Evolutionary conservation across 768 basidiomycete genomes (phyloP).

Genomic region (Lentinula detonsa): DNA sequence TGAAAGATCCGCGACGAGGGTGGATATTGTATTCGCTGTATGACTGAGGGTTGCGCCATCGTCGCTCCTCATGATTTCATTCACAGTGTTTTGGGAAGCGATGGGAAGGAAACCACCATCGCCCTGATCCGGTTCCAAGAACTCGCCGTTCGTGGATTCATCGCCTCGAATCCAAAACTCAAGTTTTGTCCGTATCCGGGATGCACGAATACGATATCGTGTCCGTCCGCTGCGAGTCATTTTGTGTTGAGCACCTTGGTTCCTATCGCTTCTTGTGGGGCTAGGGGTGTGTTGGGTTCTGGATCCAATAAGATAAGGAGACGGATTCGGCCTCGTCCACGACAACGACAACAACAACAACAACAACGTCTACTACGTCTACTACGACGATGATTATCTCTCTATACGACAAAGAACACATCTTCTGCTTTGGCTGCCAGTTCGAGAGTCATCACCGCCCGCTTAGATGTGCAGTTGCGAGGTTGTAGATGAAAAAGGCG

Average conservation of each 20-base stretch:
- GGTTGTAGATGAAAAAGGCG: slow-evolving; percentile 93
- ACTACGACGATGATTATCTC: not conserved
- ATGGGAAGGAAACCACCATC: slow-evolving; percentile 17
- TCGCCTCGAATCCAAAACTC: slow-evolving; percentile 59
- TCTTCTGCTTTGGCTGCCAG: slow-evolving; percentile 93
- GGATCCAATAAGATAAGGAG: no score
- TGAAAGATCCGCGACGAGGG: slow-evolving; percentile 44
- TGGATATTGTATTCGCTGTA: slow-evolving; percentile 68
- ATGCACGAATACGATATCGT: no score
- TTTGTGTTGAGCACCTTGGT: not conserved
- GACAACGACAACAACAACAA: no score
- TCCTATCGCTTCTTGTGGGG: no score
- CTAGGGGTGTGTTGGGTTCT: slow-evolving; percentile 6
- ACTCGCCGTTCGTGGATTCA: slow-evolving; percentile 85
- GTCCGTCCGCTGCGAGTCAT: no score
- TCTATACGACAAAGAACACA: slow-evolving; percentile 47
- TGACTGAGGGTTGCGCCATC: slow-evolving; percentile 35
- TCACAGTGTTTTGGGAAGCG: no score
- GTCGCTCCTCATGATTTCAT: slow-evolving; percentile 50
- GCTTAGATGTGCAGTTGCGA: slow-evolving; percentile 72
- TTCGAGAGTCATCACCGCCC: slow-evolving; percentile 89
- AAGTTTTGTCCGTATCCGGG: no score
- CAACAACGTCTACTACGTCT: not conserved
- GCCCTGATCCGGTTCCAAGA: slow-evolving; percentile 74
- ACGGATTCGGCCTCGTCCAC: no score